phyloP scores from a whole-genome alignment of 2,329 filamentous ascomycete species.

The Trichocomaceae sp. region DNA sequence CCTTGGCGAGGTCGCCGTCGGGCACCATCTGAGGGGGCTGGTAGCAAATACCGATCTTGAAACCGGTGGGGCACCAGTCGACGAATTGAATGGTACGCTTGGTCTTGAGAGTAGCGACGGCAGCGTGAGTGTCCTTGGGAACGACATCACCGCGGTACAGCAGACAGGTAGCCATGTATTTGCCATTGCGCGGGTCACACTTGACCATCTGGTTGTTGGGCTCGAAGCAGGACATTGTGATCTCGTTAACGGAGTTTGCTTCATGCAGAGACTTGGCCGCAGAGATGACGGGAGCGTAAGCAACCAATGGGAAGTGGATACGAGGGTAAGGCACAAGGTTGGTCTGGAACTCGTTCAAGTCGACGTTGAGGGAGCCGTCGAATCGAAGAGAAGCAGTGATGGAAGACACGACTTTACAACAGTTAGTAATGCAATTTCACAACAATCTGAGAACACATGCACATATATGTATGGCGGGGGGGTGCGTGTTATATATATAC shows the following conservation, averaged over 20 bases:
- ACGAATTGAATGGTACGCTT: constrained; percentile 99
- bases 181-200: constrained; percentile 96
- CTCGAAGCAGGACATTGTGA: constrained; percentile 99
- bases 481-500: no score
- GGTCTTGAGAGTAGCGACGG: constrained; percentile 95
- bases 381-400: constrained; percentile 98
- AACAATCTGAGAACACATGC: constrained; percentile 3
- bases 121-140: constrained; percentile 86
- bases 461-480: not conserved
- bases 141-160: constrained; percentile 98
- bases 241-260: constrained; percentile 96
- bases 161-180: constrained; percentile 99
- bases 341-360: constrained; percentile 99
- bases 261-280: constrained; percentile 94
- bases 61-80: constrained; percentile 99
- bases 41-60: constrained; percentile 99
- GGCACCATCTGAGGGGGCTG: constrained; percentile 93
- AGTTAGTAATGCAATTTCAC: constrained; percentile 37
- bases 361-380: constrained; percentile 97
- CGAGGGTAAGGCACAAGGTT: constrained; percentile 98
- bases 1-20: constrained; percentile 94
- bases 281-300: constrained; percentile 90
- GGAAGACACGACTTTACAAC: constrained; percentile 72
- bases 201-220: constrained; percentile 99
- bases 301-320: constrained; percentile 98